phyloP scores from a whole-genome alignment of 108 stramenopile genomes.

The Discostella stelligeroides region DNA sequence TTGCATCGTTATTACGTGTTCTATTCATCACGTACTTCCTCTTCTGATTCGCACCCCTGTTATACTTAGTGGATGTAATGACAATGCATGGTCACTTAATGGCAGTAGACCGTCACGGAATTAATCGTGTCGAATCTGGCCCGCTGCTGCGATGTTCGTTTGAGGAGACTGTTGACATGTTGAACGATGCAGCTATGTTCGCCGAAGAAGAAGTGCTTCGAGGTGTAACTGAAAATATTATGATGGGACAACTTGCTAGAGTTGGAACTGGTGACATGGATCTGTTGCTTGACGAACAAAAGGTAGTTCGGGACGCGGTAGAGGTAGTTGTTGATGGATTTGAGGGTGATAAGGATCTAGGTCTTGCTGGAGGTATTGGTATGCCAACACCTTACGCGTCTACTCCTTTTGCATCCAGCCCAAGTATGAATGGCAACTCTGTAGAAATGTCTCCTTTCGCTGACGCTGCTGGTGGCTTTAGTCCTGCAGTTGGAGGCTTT shows the following conservation, averaged over 20 bases:
- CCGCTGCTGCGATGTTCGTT: conserved; percentile 95
- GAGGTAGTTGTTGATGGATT: conserved; percentile 88
- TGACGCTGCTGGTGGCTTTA: conserved; percentile 74
- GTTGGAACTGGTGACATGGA: conserved; percentile 96
- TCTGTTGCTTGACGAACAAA: conserved; percentile 92
- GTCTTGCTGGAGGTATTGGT: conserved; percentile 62
- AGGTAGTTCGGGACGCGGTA: conserved; percentile 90
- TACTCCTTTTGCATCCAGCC: conserved; percentile 75
- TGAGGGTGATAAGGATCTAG: conserved; percentile 65
- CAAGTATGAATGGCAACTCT: conserved; percentile 57
- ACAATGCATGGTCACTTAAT: conserved; percentile 97
- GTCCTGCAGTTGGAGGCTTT: conserved; percentile 84
- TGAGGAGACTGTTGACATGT: conserved; percentile 99
- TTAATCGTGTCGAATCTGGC: conserved; percentile 97
- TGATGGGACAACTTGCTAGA: conserved; percentile 95
- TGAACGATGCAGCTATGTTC: conserved; percentile 96
- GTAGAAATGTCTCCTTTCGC: conserved; percentile 71
- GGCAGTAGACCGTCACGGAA: conserved; percentile 98
- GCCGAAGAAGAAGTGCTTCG: conserved; percentile 93
- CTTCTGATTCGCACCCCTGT: no score
- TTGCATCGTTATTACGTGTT: no score
- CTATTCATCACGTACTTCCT: no score
- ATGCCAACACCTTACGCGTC: conserved; percentile 73
- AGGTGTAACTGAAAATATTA: conserved; percentile 98
- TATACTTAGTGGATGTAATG: conserved; percentile 89